Base-by-base conservation (phyloP, 768 basidiomycete genomes). In the Podaxis rugospora region DNA sequence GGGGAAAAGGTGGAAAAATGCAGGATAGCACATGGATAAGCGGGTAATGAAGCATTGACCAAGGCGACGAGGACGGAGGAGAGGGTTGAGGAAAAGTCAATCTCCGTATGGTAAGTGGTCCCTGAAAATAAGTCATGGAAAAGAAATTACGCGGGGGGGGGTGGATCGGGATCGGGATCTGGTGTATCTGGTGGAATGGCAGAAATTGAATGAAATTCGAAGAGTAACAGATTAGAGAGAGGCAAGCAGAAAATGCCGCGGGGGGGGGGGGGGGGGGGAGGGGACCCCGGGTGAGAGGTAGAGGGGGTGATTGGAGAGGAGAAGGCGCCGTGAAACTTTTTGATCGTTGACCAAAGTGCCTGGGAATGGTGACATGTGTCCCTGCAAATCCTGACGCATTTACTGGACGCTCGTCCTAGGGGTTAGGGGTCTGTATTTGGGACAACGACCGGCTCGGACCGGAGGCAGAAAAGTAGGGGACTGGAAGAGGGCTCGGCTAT, bases 291-390 rank as follows among this genome's bases (percentile, higher is more conserved):
- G 9, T 21, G 52, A n/a, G 23, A 21, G 52, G 18, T 27, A n/a
- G 28, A 35, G n/a, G 11, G 28, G 56, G 10, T 28, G 11, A 23
- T 39, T 37, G 56, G 56, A 21, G 46, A 25, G 44, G 37, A 28
- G 47, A 36, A 25, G 4, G 11, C 9, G 21, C 47, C 47, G 47
- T 13, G 25, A 25, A 42, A 7, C 14, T 14, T 42, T 42, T 57
- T 55, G 54, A 55, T 55, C 7, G 54, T 55, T 25, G 16, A 56
- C 13, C 27, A n/a, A n/a, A 57, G 46, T 47, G 55, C 55, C 42
- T 57, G 55, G 55, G 55, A 57, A 49, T 6, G 27, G 9, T 10
- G 16, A 46, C 5, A 28, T 27, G 23, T 46, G 42, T 16, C 55
- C 55, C 46, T 57, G 55, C 55, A 49, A 57, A 47, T 49, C 55